Evolutionary conservation across 148 eudicot genomes (phyloP).

Genomic region (Fallopia convolvulus): DNA sequence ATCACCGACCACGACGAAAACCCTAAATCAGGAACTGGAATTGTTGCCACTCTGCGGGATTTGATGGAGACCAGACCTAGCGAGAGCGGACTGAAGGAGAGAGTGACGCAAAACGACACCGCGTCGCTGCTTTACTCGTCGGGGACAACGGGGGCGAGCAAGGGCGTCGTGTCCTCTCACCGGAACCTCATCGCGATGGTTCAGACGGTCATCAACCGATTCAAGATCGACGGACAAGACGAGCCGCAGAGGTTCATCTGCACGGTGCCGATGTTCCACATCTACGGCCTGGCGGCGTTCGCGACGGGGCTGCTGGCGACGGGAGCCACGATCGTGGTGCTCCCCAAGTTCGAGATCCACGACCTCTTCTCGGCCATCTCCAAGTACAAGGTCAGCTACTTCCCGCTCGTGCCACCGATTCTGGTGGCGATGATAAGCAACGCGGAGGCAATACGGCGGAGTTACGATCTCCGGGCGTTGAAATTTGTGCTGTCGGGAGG

Average conservation of each 20-base stretch:
- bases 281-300: conserved; percentile 76
- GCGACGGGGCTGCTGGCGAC: conserved; percentile 56
- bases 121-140: conserved; percentile 86
- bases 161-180: conserved; percentile 87
- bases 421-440: conserved; percentile 69
- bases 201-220: conserved; percentile 38
- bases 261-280: conserved; percentile 94
- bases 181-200: conserved; percentile 76
- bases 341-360: conserved; percentile 74
- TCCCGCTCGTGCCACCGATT: conserved; percentile 91
- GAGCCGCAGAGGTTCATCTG: conserved; percentile 39
- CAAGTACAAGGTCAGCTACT: conserved; percentile 48
- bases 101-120: conserved; percentile 58
- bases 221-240: conserved; percentile 21
- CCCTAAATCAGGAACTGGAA: conserved; percentile 14
- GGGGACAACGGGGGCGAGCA: conserved; percentile 90
- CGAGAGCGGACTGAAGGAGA: conserved; percentile 31
- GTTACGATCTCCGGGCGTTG: conserved; percentile 41
- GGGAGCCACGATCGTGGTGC: conserved; percentile 56
- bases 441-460: conserved; percentile 40
- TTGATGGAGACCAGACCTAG: conserved; percentile 38
- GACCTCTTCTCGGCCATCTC: conserved; percentile 59
- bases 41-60: conserved; percentile 35
- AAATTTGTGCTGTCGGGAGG: conserved; percentile 57
- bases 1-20: conserved; percentile 18